phyloP scores from a whole-genome alignment of 257 asterid species.

The Asclepias syriaca region DNA sequence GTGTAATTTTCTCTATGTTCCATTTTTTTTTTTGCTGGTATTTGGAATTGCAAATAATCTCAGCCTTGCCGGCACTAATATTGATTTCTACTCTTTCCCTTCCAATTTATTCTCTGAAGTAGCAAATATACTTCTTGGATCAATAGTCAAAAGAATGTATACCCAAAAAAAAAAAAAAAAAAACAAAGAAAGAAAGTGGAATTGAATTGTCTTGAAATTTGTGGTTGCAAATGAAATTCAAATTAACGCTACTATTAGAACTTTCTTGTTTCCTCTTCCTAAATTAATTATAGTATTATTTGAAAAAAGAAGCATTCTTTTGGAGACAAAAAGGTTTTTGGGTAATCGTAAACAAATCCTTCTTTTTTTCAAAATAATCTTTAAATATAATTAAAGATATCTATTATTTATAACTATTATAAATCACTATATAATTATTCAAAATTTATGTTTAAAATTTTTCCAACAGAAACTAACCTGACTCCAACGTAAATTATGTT shows the following conservation, averaged over 20 bases:
- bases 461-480: no score
- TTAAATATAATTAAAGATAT: no score
- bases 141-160: not conserved
- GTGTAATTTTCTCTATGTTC: not conserved
- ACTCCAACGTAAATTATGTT: no score
- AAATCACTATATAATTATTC: no score
- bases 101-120: no score
- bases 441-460: no score
- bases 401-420: no score
- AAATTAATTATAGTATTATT: no score
- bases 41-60: no score
- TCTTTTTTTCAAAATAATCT: not conserved
- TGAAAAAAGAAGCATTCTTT: not conserved
- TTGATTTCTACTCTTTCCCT: no score
- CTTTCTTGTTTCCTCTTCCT: not conserved
- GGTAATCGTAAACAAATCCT: slow-evolving; percentile 10
- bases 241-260: no score
- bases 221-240: not conserved
- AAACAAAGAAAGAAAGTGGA: not conserved
- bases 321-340: not conserved
- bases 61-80: no score
- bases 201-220: not conserved
- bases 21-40: not conserved
- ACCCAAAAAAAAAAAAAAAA: not conserved
- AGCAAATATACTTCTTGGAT: not conserved